Conservation (phyloP, 495 filamentous ascomycete species). For the Podospora anserina region DNA sequence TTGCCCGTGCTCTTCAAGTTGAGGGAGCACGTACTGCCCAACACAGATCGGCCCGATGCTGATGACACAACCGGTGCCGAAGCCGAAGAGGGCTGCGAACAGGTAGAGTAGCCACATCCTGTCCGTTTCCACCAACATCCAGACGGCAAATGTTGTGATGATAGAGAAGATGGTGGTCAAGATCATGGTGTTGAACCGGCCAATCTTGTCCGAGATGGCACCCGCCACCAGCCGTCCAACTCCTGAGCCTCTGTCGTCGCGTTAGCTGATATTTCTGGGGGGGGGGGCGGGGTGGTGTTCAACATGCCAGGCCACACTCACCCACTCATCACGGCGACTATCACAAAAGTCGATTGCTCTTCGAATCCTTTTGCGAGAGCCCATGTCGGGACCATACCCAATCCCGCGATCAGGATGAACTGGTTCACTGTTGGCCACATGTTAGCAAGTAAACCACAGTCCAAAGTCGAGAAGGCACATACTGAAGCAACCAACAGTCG, state of each 20-base stretch:
- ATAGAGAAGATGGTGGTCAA: conserved; percentile 14
- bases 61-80: conserved; percentile 17
- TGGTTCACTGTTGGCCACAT: conserved; percentile 9
- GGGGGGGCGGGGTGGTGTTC: background rate
- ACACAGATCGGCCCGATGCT: conserved; percentile 18
- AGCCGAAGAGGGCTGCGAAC: conserved; percentile 16
- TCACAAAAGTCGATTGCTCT: conserved; percentile 9
- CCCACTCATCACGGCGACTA: conserved; percentile 16
- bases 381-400: conserved; percentile 20
- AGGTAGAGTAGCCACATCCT: conserved; percentile 13
- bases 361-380: conserved; percentile 9
- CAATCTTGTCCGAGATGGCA: conserved; percentile 13
- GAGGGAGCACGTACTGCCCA: conserved; percentile 11
- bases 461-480: background rate
- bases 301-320: background rate
- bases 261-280: background rate
- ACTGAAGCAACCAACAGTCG: conserved; percentile 15
- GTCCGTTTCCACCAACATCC: conserved; percentile 15
- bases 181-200: conserved; percentile 21
- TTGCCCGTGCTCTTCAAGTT: background rate
- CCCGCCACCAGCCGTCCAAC: conserved; percentile 13
- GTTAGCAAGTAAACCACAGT: background rate
- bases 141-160: conserved; percentile 14
- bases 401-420: conserved; percentile 17
- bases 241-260: conserved; percentile 10